Evolutionary conservation across 371 early-diverging fungal species (phyloP).

Genomic region (Mortierella sp.): DNA sequence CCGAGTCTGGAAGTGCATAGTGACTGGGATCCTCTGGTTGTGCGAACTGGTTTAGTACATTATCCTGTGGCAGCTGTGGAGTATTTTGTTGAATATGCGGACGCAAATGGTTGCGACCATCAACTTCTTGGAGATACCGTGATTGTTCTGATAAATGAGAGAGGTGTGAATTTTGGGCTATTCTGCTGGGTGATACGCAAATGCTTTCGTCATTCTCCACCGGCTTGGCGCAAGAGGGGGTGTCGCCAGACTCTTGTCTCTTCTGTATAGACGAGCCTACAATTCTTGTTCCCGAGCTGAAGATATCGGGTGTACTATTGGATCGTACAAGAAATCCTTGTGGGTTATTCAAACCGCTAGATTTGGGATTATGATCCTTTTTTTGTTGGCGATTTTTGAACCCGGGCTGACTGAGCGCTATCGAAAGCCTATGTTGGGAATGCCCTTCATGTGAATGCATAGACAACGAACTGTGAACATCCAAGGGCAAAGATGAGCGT

Average conservation of each 20-base stretch:
- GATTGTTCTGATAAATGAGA: not conserved
- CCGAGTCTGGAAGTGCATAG: too few relatives aligned
- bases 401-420: not conserved
- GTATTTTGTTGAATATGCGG: too few relatives aligned
- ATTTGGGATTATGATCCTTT: not conserved
- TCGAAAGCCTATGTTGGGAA: not conserved
- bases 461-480: constrained; percentile 13
- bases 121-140: not conserved
- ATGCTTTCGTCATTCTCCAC: not conserved
- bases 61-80: not conserved
- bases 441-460: not conserved
- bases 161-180: not conserved
- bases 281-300: constrained; percentile 7
- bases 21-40: not conserved
- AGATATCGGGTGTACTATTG: constrained; percentile 42
- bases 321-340: constrained; percentile 21
- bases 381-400: not conserved
- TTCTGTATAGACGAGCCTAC: not conserved
- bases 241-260: not conserved
- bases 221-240: not conserved
- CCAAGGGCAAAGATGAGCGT: constrained; percentile 29
- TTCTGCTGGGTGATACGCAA: not conserved
- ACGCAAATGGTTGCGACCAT: too few relatives aligned
- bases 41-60: not conserved
- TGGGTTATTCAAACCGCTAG: not conserved